Evolutionary conservation across 352 stramenopile genomes (phyloP).

Genomic region (Blastocystis sp.): DNA sequence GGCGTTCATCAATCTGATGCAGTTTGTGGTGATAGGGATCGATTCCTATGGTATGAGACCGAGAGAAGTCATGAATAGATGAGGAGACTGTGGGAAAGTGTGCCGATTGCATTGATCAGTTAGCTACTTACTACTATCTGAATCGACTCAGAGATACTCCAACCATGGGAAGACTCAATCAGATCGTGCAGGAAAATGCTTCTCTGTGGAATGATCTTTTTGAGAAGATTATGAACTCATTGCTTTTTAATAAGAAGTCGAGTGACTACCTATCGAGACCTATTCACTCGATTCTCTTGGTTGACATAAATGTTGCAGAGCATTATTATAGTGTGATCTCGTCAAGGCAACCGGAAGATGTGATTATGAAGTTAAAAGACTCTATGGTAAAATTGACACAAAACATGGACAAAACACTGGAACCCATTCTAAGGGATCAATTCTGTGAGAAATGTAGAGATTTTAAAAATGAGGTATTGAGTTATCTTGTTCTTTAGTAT

Average conservation of each 20-base stretch:
- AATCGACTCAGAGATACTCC: neutral
- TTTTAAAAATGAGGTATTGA: constrained; percentile 46
- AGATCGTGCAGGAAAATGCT: constrained; percentile 4
- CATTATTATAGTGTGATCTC: constrained; percentile 31
- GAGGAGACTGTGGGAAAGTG: constrained; percentile 38
- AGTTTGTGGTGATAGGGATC: constrained; percentile 28
- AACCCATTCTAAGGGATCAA: constrained; percentile 30
- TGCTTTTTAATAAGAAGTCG: constrained; percentile 48
- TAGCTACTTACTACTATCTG: constrained; percentile 59
- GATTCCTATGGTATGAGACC: constrained; percentile 4
- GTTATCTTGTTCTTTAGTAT: constrained; percentile 52
- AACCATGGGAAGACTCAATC: neutral
- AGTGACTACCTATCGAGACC: constrained; percentile 12
- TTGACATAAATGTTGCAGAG: constrained; percentile 20
- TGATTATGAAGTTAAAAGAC: constrained; percentile 40
- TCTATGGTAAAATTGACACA: constrained; percentile 40
- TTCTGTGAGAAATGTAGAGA: constrained; percentile 45
- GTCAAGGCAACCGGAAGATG: neutral
- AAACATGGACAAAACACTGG: constrained; percentile 31
- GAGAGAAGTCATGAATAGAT: constrained; percentile 5
- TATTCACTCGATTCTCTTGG: constrained; percentile 41
- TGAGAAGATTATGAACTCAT: constrained; percentile 58
- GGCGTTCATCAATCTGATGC: constrained; percentile 52
- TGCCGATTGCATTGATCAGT: constrained; percentile 44
- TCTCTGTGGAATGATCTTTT: constrained; percentile 54